Evolutionary conservation across 106 monocot genomes (phyloP).

Genomic region (Platanthera guangdongensis): DNA sequence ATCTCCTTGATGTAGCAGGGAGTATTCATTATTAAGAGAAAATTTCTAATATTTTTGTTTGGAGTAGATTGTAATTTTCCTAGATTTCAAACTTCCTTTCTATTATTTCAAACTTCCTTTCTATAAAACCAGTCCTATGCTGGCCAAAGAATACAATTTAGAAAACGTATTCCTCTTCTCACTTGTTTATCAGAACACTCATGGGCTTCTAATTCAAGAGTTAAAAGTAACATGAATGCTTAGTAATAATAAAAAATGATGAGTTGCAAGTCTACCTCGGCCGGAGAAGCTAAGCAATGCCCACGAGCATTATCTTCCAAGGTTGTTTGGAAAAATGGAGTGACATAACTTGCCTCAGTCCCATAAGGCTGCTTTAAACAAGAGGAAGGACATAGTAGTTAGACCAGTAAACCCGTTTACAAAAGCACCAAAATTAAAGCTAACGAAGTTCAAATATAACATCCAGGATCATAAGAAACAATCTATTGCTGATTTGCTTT

Average conservation of each 20-base stretch:
- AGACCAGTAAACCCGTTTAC: background rate
- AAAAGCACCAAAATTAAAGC: background rate
- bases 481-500: background rate
- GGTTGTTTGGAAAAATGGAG: conserved; percentile 25
- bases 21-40: too few relatives aligned
- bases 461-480: background rate
- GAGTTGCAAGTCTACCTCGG: conserved; percentile 31
- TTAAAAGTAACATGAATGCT: background rate
- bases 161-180: too few relatives aligned
- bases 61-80: too few relatives aligned
- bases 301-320: conserved; percentile 23
- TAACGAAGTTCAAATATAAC: background rate
- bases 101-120: too few relatives aligned
- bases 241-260: background rate
- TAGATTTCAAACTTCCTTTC: too few relatives aligned
- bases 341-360: conserved; percentile 29
- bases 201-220: background rate
- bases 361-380: conserved; percentile 31
- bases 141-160: too few relatives aligned
- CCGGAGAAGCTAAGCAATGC: conserved; percentile 21
- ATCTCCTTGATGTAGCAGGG: too few relatives aligned
- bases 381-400: background rate
- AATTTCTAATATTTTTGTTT: too few relatives aligned
- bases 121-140: too few relatives aligned
- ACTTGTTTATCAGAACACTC: background rate